These are phyloP conservation scores for Sporobolomyces pararoseus DNA, from an alignment of 768 basidiomycete species.

Conservation along the genomic window DNA sequence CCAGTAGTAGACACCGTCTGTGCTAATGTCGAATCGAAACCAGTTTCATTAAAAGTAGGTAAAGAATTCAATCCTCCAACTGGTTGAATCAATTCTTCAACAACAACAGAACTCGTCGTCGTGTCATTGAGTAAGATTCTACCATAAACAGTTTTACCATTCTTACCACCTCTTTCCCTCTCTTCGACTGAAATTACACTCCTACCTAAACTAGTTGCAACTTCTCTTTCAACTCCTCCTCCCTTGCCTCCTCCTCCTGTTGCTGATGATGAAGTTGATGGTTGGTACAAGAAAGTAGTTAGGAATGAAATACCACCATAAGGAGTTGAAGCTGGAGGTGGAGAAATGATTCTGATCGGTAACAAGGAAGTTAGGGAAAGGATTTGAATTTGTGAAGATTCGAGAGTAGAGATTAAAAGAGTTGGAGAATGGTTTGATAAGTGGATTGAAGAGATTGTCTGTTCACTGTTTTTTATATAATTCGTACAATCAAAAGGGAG, in stretches of 20 bases:
- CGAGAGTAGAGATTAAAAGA: constrained; percentile 73
- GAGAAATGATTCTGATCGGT: constrained; percentile 67
- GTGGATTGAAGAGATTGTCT: constrained; percentile 65
- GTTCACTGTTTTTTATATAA: too few species aligned
- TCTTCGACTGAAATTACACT: constrained; percentile 47
- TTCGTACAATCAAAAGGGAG: not conserved
- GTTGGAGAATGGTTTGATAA: constrained; percentile 74
- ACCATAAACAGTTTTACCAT: constrained; percentile 44
- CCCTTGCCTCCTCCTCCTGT: not conserved
- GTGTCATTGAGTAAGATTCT: too few species aligned
- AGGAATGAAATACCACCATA: constrained; percentile 66
- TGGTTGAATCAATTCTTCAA: constrained; percentile 18
- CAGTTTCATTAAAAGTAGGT: not conserved
- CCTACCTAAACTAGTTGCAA: constrained; percentile 40
- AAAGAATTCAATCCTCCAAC: not conserved
- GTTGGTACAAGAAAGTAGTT: constrained; percentile 75
- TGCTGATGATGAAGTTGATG: constrained; percentile 49
- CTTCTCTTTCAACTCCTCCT: constrained; percentile 43
- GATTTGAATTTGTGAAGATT: constrained; percentile 64
- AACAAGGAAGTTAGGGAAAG: constrained; percentile 91
- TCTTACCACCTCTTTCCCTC: constrained; percentile 47
- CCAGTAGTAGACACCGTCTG: not conserved
- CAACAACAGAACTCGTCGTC: constrained; percentile 16
- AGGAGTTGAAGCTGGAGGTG: constrained; percentile 56
- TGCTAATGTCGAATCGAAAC: too few species aligned